Percentiles rank a stretch among this genome's conserved stretches.
Conservation (phyloP, 2,329 filamentous ascomycete species). For the Cladosporium phlei region DNA sequence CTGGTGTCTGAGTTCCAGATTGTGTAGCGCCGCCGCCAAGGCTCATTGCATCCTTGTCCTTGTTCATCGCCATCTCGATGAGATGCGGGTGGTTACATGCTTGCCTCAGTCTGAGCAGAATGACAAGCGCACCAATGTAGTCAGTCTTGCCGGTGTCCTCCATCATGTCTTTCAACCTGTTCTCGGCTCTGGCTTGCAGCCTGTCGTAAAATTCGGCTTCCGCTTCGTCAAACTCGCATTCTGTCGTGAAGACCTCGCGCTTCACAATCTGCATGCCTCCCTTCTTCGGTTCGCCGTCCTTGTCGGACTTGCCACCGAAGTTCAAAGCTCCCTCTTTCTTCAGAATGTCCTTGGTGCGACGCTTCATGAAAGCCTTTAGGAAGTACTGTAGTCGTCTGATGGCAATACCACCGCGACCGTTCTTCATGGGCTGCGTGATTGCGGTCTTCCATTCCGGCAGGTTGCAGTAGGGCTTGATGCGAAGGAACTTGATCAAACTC, state of each 20-base stretch:
- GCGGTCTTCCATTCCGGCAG: conserved; percentile 83
- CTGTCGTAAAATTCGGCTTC: conserved; percentile 84
- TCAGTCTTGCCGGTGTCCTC: conserved; percentile 65
- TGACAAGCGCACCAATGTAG: conserved; percentile 88
- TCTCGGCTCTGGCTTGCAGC: conserved; percentile 77
- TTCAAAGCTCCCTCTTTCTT: conserved; percentile 79
- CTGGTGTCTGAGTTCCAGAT: conserved; percentile 41
- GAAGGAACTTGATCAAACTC: conserved; percentile 84
- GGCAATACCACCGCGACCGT: conserved; percentile 80
- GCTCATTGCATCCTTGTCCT: conserved; percentile 79
- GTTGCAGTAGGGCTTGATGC: conserved; percentile 86
- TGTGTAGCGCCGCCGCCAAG: conserved; percentile 38
- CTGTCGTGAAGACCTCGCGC: conserved; percentile 77
- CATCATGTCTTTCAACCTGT: conserved; percentile 86
- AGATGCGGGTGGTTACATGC: conserved; percentile 92
- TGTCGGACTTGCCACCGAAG: conserved; percentile 61
- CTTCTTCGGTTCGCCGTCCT: conserved; percentile 51
- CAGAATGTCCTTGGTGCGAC: conserved; percentile 95
- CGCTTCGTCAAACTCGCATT: conserved; percentile 69
- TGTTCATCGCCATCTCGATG: conserved; percentile 76
- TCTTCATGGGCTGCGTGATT: conserved; percentile 85
- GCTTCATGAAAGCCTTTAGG: conserved; percentile 93
- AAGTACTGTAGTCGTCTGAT: conserved; percentile 81
- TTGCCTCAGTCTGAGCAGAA: conserved; percentile 85
- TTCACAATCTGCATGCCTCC: conserved; percentile 85